phyloP scores from a whole-genome alignment of 495 filamentous ascomycete genomes.

The Penicillium manginii region DNA sequence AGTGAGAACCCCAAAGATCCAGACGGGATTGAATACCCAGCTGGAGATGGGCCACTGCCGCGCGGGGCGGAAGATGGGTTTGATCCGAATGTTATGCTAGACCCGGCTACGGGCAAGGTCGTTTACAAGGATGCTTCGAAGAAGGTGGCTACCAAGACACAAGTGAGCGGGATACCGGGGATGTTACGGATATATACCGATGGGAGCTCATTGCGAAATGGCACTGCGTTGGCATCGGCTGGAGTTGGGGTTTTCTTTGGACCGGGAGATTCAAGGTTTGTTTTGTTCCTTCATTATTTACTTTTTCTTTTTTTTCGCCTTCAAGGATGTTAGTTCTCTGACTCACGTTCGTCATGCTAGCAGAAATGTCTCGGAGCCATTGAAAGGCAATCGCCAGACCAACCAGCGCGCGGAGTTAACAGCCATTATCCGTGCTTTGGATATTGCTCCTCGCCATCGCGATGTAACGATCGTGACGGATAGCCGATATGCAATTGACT shows the following conservation, averaged over 20 bases:
- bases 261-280: constrained; percentile 68
- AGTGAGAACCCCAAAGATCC: constrained; percentile 36
- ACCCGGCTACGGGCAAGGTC: constrained; percentile 59
- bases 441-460: constrained; percentile 67
- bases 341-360: constrained; percentile 37
- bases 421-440: constrained; percentile 80
- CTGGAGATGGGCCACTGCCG: constrained; percentile 59
- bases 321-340: constrained; percentile 16
- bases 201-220: constrained; percentile 81
- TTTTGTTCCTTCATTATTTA: constrained; percentile 5
- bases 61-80: constrained; percentile 63
- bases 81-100: constrained; percentile 60
- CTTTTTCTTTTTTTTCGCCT: background rate
- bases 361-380: constrained; percentile 84
- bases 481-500: constrained; percentile 86
- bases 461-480: constrained; percentile 77
- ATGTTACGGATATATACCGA: constrained; percentile 85
- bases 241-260: constrained; percentile 92
- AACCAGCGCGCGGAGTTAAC: constrained; percentile 95
- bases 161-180: constrained; percentile 42
- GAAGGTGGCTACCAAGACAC: constrained; percentile 49
- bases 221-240: constrained; percentile 67
- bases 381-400: constrained; percentile 76
- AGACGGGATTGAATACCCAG: constrained; percentile 51
- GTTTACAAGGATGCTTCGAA: constrained; percentile 60